Base-by-base conservation (phyloP, 257 asterid genomes). In the Lantana camara region DNA sequence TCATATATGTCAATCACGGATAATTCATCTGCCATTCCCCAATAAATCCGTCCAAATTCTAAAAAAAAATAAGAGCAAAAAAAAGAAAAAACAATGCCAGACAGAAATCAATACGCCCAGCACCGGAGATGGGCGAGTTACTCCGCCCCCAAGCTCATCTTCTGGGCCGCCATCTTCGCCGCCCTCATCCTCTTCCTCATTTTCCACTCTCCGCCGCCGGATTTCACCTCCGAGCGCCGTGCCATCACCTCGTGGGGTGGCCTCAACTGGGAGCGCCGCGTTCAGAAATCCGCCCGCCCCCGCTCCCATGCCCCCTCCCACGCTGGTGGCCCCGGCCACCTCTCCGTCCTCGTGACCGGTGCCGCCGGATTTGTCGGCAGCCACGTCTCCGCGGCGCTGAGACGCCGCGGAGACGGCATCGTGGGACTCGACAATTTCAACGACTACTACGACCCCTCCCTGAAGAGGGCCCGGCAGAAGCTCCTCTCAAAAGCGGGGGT, bases 311-410 rank as follows among this genome's bases (percentile, higher is more conserved):
- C 71, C 13, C 45, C 47, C 17, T 62, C 68, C 9, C 57, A 63
- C 34, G 11, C 20, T 22, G 34, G 1, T 27, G 63, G 62, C 20
- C 32, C 61, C 23, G 63, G 61, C 37, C 78, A 45, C 10, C 46
- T 66, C 42, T 16, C 75, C 23, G 67, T 73, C 57, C 79, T 80
- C 3, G 80, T 76, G 0, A 80, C 85, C 2, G 80, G 85, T 4
- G 82, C 80, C 1, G 82, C 85, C n/a, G 85, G 85, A 4, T 80
- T 80, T 60, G 77, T 80, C 4, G 85, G 85, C 9, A 65, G 73
- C 55, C 85, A 79, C 17, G 85, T 79, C n/a, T 69, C 77, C 11
- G 44, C 66, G 5, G 82, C 82, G 3, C 74, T 76, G 22, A 69
- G 66, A 49, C 69, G 42, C 47, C 79, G 82, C 0, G 85, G 85